phyloP scores from a whole-genome alignment of 805 yeast species.

The Candida michaelii region DNA sequence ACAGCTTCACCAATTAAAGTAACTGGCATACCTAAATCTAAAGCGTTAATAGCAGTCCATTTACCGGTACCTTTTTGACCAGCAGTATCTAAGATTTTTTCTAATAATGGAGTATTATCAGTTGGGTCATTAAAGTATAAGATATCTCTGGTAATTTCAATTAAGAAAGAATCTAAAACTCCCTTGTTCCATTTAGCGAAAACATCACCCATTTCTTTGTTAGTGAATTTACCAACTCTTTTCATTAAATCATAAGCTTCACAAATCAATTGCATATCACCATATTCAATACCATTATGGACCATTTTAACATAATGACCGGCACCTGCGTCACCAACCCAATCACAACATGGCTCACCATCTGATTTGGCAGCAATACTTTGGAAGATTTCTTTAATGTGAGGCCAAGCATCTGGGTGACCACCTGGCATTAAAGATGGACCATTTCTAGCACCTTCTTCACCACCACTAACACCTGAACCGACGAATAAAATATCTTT shows the following conservation, averaged over 20 bases:
- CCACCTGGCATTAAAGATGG: conserved; percentile 99
- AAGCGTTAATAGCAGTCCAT: conserved; percentile 98
- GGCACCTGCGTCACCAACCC: conserved; percentile 99
- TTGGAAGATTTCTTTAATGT: conserved; percentile 94
- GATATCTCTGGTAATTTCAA: conserved; percentile 96
- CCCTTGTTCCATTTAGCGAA: conserved; percentile 95
- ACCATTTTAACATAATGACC: conserved; percentile 99
- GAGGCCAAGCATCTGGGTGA: conserved; percentile 97
- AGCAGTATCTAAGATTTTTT: conserved; percentile 94
- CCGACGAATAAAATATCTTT: conserved; percentile 94
- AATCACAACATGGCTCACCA: conserved; percentile 99
- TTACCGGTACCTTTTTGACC: conserved; percentile 99
- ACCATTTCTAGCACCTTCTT: conserved; percentile 99
- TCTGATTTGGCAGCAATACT: conserved; percentile 93
- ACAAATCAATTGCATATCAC: conserved; percentile 98
- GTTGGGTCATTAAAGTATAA: conserved; percentile 79
- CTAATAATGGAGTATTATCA: conserved; percentile 91
- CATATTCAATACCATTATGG: conserved; percentile 99
- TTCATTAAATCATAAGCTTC: conserved; percentile 97
- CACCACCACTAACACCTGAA: conserved; percentile 99
- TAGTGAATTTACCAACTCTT: conserved; percentile 86
- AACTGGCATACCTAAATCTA: conserved; percentile 97
- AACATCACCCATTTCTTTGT: conserved; percentile 91
- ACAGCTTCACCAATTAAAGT: conserved; percentile 99
- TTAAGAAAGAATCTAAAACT: conserved; percentile 93